Conservation (phyloP, 257 asterid species). For the Jasminum sambac region DNA sequence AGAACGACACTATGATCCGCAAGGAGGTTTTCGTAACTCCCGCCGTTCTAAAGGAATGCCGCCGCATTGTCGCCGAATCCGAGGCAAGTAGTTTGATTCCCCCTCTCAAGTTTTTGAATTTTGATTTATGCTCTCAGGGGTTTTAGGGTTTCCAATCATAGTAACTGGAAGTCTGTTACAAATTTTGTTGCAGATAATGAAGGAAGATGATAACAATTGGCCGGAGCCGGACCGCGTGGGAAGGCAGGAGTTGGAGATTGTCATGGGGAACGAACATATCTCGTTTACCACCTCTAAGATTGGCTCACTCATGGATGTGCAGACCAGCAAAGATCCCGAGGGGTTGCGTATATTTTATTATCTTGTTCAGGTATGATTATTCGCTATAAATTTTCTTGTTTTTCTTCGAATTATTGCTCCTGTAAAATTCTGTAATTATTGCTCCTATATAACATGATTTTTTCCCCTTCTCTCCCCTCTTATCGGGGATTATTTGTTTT, state of each 20-base stretch:
- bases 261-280: slow-evolving; percentile 96
- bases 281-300: slow-evolving; percentile 95
- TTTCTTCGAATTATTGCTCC: background rate
- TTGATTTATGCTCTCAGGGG: background rate
- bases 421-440: too few species aligned
- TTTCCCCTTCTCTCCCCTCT: too few species aligned
- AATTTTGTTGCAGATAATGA: slow-evolving; percentile 63
- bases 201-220: slow-evolving; percentile 97
- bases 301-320: slow-evolving; percentile 96
- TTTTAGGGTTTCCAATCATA: background rate
- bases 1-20: slow-evolving; percentile 97
- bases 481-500: too few species aligned
- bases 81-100: slow-evolving; percentile 40
- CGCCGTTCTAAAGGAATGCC: slow-evolving; percentile 86
- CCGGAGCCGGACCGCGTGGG: slow-evolving; percentile 98
- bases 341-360: slow-evolving; percentile 88
- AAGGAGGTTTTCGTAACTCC: slow-evolving; percentile 91
- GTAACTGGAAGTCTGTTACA: background rate
- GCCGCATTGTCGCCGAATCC: slow-evolving; percentile 84
- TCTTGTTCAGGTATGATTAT: slow-evolving; percentile 82
- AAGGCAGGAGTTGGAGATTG: slow-evolving; percentile 99
- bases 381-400: background rate
- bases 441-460: too few species aligned
- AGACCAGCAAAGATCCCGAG: slow-evolving; percentile 92
- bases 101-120: background rate